A percentile compares a stretch with the other conserved stretches of the same genome.
These are phyloP conservation scores for Terana coerulea DNA, from an alignment of 768 basidiomycete genomes.

Conservation along the genomic window DNA sequence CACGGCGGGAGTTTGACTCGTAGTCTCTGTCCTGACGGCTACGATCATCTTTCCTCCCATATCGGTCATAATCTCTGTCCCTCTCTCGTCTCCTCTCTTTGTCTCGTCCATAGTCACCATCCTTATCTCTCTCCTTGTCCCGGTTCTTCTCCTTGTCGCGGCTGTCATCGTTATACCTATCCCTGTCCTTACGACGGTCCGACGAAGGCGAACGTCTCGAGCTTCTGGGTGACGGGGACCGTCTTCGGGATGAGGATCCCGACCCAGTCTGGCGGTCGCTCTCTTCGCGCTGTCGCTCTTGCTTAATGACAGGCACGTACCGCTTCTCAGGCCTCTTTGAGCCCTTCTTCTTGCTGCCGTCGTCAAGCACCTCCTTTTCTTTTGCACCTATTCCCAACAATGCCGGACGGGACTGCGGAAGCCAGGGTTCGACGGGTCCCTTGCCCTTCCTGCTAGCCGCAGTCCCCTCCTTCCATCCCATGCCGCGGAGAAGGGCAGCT, in stretches of 20 bases:
- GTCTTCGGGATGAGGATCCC: conserved; percentile 27
- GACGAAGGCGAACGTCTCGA: conserved; percentile 50
- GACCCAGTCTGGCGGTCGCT: conserved; percentile 18
- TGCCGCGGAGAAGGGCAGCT: conserved; percentile 86
- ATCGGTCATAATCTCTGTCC: conserved; percentile 20
- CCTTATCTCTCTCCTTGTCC: conserved; percentile 29
- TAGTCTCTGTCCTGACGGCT: conserved; percentile 19
- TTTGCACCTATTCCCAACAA: conserved; percentile 94
- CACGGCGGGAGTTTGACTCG: conserved; percentile 7
- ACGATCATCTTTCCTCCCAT: conserved; percentile 25
- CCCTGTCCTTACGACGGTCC: conserved; percentile 23
- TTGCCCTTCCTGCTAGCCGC: conserved; percentile 58
- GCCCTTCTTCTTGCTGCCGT: conserved; percentile 53
- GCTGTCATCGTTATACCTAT: too few relatives aligned
- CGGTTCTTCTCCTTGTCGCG: conserved; percentile 17
- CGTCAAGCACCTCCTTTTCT: conserved; percentile 68
- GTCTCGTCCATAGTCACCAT: conserved; percentile 17
- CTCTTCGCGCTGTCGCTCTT: conserved; percentile 39
- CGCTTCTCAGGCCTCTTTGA: conserved; percentile 59
- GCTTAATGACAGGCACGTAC: conserved; percentile 81
- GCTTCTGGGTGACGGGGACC: conserved; percentile 35
- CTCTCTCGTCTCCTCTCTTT: not conserved
- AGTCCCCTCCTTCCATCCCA: conserved; percentile 92
- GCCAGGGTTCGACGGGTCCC: conserved; percentile 70
- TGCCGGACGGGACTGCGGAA: conserved; percentile 80